Conservation (phyloP, 345 rosid species). For the Noccaea caerulescens region DNA sequence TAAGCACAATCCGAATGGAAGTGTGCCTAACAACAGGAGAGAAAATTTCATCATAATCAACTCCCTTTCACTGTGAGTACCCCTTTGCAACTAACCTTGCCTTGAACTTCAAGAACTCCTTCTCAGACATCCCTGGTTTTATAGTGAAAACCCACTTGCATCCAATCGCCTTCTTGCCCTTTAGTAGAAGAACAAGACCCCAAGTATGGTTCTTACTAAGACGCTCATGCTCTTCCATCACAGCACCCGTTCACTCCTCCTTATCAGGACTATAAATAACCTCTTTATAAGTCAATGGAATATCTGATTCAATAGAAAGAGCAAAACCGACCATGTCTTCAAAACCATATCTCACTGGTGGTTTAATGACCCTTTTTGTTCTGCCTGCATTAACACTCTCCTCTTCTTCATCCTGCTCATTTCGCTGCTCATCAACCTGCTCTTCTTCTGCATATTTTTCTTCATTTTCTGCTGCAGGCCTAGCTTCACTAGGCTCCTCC, state of each 20-base stretch:
- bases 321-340: neutral
- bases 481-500: no score
- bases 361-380: no score
- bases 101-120: neutral
- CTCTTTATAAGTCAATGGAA: neutral
- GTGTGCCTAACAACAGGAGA: neutral
- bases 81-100: slow-evolving; percentile 5
- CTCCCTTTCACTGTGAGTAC: neutral
- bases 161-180: neutral
- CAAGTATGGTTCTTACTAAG: neutral
- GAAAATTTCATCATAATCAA: slow-evolving; percentile 18
- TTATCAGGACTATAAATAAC: neutral
- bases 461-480: no score
- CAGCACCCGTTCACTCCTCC: neutral
- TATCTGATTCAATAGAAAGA: neutral
- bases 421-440: no score
- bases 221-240: neutral
- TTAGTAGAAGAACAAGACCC: neutral
- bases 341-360: neutral
- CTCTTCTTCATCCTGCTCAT: no score
- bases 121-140: neutral
- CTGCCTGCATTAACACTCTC: no score
- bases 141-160: neutral
- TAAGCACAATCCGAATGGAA: neutral
- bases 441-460: no score